A percentile compares a stretch with the other conserved stretches of the same genome.
phyloP scores from a whole-genome alignment of 2,329 filamentous ascomycete species.

The Trichophyton equinum region DNA sequence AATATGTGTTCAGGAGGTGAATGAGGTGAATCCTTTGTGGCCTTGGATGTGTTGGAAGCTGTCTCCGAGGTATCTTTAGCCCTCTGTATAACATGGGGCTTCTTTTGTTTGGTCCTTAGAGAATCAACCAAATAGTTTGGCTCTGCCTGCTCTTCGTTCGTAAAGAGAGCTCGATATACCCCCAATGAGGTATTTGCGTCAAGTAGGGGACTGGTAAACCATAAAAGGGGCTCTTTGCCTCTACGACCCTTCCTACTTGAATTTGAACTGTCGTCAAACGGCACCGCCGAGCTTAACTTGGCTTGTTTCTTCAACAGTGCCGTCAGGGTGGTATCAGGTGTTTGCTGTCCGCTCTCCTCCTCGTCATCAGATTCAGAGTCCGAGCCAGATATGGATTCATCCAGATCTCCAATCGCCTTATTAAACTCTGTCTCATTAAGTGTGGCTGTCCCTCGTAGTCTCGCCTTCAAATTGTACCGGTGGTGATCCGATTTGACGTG shows the following conservation, averaged over 20 bases:
- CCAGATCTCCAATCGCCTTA: constrained; percentile 67
- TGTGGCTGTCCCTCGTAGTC: constrained; percentile 57
- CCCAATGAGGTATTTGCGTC: constrained; percentile 71
- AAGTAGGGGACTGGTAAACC: constrained; percentile 67
- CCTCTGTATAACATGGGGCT: constrained; percentile 40
- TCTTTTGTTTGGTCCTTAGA: constrained; percentile 64
- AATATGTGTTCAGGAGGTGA: constrained; percentile 70
- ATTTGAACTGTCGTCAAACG: constrained; percentile 36
- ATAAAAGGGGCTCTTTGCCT: constrained; percentile 65
- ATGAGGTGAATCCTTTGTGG: constrained; percentile 37
- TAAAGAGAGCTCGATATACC: constrained; percentile 72
- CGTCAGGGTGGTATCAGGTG: constrained; percentile 45
- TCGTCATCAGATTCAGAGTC: constrained; percentile 61
- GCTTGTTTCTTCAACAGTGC: constrained; percentile 74
- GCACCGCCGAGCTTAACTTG: constrained; percentile 46
- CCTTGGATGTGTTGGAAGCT: constrained; percentile 41
- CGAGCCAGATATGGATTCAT: constrained; percentile 78
- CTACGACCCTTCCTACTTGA: constrained; percentile 39
- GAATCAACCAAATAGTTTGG: constrained; percentile 51
- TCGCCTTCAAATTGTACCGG: constrained; percentile 88
- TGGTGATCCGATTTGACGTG: constrained; percentile 88
- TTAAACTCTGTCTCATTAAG: constrained; percentile 78
- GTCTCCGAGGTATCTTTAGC: constrained; percentile 26
- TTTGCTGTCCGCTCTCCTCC: constrained; percentile 36
- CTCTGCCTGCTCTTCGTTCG: constrained; percentile 55